Evolutionary conservation across 768 basidiomycete genomes (phyloP), one percentile per base, ranked within the genome.

Genomic region (Collybiopsis luxurians): DNA sequence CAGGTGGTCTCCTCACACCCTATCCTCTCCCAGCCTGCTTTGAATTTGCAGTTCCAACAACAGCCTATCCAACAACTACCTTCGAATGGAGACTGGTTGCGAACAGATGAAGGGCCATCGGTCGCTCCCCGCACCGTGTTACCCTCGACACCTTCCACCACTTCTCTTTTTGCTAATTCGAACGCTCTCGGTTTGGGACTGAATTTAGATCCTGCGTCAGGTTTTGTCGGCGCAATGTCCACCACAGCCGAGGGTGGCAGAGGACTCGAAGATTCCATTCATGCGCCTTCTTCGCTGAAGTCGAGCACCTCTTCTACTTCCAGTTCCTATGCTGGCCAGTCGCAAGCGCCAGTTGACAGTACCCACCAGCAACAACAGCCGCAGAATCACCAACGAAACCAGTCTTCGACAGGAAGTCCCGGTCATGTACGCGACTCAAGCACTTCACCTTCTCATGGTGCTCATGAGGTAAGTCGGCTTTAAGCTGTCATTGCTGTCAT

Each of bases 381-480:
- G 21, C 47, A 30, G 10, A 28, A 51, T 12, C 56, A 57, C 11
- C 34, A 57, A 6, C 56, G 54, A 26, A 26, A 34, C 21, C 43
- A 47, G 27, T 60, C 59, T 13, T 44, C 59, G 30, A 30, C 43
- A 26, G 49, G 53, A 26, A 40, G 19, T 27, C 12, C 44, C 24
- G 38, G 38, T 27, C 49, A 49, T 15, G 17, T 40, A 51, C 39
- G 39, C 24, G 39, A 55, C 13, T 53, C 53, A 44, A 27, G 31
- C 39, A 46, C 57, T 7, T 34, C 31, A 13, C 36, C 57, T 31
- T 24, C 48, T 24, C 57, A 53, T 7, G 49, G 60, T 57, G 36
- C 66, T 59, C 39, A 81, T 66, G 89, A 90, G 78, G 89, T 82
- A 66, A 60, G 78, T 53, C 27, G 12, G 21, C 6, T 51, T 24